These are phyloP conservation scores for Colletotrichum spaethianum DNA, from an alignment of 2,329 filamentous ascomycete species.

Conservation along the genomic window DNA sequence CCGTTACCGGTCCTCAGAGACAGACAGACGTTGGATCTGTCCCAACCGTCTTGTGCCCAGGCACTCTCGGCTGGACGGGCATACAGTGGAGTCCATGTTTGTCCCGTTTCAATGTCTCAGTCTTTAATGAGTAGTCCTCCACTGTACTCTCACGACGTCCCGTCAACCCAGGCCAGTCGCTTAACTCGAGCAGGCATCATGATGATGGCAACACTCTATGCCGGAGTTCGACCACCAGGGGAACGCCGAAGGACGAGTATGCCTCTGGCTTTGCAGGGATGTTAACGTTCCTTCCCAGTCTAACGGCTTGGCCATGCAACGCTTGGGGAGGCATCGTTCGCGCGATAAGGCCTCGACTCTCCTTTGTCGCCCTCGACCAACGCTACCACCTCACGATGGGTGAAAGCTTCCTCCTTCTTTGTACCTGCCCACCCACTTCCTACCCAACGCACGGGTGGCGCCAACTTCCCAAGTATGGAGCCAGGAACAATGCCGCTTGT, in stretches of 20 bases:
- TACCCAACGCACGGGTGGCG: constrained; percentile 36
- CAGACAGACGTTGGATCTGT: background rate
- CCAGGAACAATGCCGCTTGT: constrained; percentile 35
- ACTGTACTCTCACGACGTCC: background rate
- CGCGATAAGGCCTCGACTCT: constrained; percentile 30
- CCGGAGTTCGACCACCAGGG: constrained; percentile 1
- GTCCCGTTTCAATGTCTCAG: background rate
- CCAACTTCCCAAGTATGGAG: constrained; percentile 21
- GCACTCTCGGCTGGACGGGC: background rate
- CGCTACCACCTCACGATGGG: constrained; percentile 36
- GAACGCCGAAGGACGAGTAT: background rate
- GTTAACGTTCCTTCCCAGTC: constrained; percentile 18
- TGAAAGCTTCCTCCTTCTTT: constrained; percentile 20
- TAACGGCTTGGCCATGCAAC: constrained; percentile 39
- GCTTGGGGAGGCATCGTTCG: constrained; percentile 29
- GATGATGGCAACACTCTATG: background rate
- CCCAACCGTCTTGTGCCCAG: background rate
- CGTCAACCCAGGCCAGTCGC: background rate
- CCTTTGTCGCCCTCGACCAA: constrained; percentile 25
- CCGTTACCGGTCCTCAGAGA: background rate
- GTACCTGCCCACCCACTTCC: constrained; percentile 28
- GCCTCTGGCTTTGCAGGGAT: constrained; percentile 25
- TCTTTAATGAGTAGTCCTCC: background rate
- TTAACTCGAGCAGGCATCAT: constrained; percentile 1
- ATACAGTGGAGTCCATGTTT: background rate